These are phyloP conservation scores for Parmelia sp. DNA, from an alignment of 495 filamentous ascomycete species.

Conservation along the genomic window DNA sequence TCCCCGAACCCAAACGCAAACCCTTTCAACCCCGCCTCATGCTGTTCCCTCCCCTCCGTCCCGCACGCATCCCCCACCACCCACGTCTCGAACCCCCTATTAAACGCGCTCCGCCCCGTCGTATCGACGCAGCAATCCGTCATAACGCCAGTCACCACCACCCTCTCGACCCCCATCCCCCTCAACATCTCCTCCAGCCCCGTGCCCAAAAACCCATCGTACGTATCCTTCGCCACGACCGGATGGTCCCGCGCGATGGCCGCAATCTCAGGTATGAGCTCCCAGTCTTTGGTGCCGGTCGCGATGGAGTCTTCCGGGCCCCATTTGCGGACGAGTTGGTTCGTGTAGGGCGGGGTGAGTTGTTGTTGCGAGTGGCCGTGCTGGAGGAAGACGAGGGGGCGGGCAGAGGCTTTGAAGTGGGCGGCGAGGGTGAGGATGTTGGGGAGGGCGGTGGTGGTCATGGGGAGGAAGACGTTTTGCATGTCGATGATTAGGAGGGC, in stretches of 20 bases:
- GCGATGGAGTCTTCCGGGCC: constrained; percentile 32
- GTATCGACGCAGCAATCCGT: constrained; percentile 42
- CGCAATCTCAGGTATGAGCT: constrained; percentile 32
- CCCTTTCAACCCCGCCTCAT: constrained; percentile 31
- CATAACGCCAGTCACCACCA: constrained; percentile 41
- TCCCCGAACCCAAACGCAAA: constrained; percentile 36
- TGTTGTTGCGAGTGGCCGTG: constrained; percentile 37
- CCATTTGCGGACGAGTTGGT: constrained; percentile 41
- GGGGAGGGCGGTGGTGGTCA: constrained; percentile 30
- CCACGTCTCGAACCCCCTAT: constrained; percentile 40
- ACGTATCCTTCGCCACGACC: constrained; percentile 31
- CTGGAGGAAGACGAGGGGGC: constrained; percentile 39
- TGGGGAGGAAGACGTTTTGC: constrained; percentile 50
- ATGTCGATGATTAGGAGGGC: constrained; percentile 54
- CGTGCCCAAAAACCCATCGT: constrained; percentile 33
- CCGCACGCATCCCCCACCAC: constrained; percentile 37
- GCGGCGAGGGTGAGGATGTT: constrained; percentile 30
- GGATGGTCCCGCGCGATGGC: constrained; percentile 18
- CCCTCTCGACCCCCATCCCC: constrained; percentile 23
- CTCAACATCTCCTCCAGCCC: constrained; percentile 27
- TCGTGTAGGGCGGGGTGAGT: constrained; percentile 33
- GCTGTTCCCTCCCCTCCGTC: constrained; percentile 31
- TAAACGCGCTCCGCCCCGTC: constrained; percentile 37
- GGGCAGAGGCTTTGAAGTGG: constrained; percentile 28
- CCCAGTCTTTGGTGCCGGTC: constrained; percentile 29